Base-by-base conservation (phyloP, 768 basidiomycete genomes). In the Chalciporus sphaerocephalus region DNA sequence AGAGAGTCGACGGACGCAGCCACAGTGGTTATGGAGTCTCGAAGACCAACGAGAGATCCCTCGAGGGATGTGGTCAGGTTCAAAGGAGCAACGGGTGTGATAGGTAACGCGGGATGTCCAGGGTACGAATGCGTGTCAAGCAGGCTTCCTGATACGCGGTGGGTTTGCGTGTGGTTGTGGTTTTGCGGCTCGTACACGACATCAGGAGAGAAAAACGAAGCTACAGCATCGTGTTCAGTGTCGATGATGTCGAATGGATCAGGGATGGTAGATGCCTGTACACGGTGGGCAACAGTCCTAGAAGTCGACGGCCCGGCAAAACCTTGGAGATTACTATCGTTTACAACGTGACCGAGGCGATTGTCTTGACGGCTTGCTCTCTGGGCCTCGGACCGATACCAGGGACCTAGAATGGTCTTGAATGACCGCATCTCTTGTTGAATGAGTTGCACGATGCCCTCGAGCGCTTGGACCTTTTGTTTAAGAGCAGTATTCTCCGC, bases 401-500 rank as follows among this genome's bases (percentile, higher is more conserved):
- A 84, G 0, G 81, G 87, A 0, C 85, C 86, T 13, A 92, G 62
- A 5, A 75, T 78, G n/a, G 55, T 64, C 57, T 75, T 79, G 24
- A 80, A 70, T 7, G 66, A 65, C 9, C 70, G 68, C 58, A 89
- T 69, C 50, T 92, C 87, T 30, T 69, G 73, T 40, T 72, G 72
- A 57, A 81, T 67, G 5, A 62, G 61, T 23, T 74, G 71, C 18
- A 85, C 58, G 2, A 73, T 64, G 13, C 72, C 73, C 57, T 90
- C 87, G 17, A 88, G 64, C 0, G 72, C 70, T 11, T 79, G 75
- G 8, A 87, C 67, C 24, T 75, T 74, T 50, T 75, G 72, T 21
- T 79, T 76, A 15, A 92, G 72, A 8, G 79, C 46, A 15, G 74
- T 65, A 56, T 92, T 92, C 58, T 92, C 86, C 44, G 80, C 73